Evolutionary conservation across 2,329 filamentous ascomycete genomes (phyloP).

Genomic region (Dactylellina sp.): DNA sequence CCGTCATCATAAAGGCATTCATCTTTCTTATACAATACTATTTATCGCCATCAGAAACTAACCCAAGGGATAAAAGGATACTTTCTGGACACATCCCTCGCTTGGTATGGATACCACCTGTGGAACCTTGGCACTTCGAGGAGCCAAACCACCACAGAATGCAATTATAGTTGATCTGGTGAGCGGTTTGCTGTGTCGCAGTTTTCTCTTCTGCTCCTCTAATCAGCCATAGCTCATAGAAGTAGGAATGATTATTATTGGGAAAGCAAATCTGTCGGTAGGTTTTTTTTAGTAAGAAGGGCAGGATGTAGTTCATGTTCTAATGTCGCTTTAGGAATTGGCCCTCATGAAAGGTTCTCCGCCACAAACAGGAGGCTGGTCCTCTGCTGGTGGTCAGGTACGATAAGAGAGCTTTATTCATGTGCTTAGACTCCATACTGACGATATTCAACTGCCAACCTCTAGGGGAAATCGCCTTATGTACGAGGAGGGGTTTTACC

Average conservation of each 20-base stretch:
- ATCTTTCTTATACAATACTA: neutral
- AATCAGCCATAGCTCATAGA: slow-evolving; percentile 10
- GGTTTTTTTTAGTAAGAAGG: slow-evolving; percentile 58
- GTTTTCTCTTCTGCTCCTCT: too few species aligned
- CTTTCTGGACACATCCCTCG: slow-evolving; percentile 61
- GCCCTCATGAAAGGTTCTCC: neutral
- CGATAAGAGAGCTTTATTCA: neutral
- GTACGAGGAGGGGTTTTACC: slow-evolving; percentile 61
- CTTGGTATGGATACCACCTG: slow-evolving; percentile 61
- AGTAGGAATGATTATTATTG: slow-evolving; percentile 62
- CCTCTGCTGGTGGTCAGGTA: slow-evolving; percentile 42
- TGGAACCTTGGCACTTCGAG: slow-evolving; percentile 60
- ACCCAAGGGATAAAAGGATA: slow-evolving; percentile 58
- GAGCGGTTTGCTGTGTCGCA: too few species aligned
- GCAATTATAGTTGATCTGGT: slow-evolving; percentile 58
- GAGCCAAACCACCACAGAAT: slow-evolving; percentile 58
- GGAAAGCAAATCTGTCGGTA: slow-evolving; percentile 62
- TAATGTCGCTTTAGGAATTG: neutral
- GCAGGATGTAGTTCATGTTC: neutral
- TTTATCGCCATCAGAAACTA: neutral
- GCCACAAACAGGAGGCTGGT: neutral
- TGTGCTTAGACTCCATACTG: too few species aligned
- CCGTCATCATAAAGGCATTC: slow-evolving; percentile 62
- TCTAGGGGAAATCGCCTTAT: slow-evolving; percentile 60
- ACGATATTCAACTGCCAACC: too few species aligned